Evolutionary conservation across 768 basidiomycete species (phyloP), one percentile per base, ranked within the genome.

Genomic region (Rhizopogon sp.): DNA sequence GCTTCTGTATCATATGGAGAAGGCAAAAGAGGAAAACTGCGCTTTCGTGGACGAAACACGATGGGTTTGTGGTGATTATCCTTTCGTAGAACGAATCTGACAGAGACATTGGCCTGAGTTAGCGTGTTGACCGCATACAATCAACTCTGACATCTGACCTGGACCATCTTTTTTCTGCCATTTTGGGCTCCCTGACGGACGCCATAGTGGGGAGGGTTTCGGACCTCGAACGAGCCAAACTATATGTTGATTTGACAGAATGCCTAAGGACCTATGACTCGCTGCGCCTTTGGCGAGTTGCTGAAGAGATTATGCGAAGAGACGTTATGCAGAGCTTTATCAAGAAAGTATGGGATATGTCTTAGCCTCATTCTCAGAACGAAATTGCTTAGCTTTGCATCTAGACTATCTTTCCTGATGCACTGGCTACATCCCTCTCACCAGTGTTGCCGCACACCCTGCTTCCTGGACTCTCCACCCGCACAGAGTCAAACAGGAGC

Each of bases 121-220:
- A 87, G 96, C 82, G 90, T 44, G 83, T 98, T 49, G 85, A 89
- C 60, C 81, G 88, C 16, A 88, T 98, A 60, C 85, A 87, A 56
- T 83, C 87, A 13, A 92, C 93, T 0, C 71, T 99, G 22, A 90
- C 88, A 3, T 87, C 85, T 3, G 93, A 96, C 65, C 80, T 98
- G 7, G 88, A 97, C 59, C 83, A 87, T 57, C 70, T 95, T 6
- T 93, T 97, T 64, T 77, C 84, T 2, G 73, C 77, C 6, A 82
- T 83, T 2, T 68, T 96, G 39, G 57, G 72, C 3, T 62, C 79
- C 3, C 68, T 90, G 52, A 77, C 77, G 1, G 70, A 76, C 22
- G 79, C 78, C 53, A 72, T 70, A 41, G 76, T 79, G 25, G 74
- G 70, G 37, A 82, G 78, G 65, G 65, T 73, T n/a, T 65, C 76